These are phyloP conservation scores for Cardamine chenopodiifolia DNA, from an alignment of 345 rosid genomes.

Conservation along the genomic window DNA sequence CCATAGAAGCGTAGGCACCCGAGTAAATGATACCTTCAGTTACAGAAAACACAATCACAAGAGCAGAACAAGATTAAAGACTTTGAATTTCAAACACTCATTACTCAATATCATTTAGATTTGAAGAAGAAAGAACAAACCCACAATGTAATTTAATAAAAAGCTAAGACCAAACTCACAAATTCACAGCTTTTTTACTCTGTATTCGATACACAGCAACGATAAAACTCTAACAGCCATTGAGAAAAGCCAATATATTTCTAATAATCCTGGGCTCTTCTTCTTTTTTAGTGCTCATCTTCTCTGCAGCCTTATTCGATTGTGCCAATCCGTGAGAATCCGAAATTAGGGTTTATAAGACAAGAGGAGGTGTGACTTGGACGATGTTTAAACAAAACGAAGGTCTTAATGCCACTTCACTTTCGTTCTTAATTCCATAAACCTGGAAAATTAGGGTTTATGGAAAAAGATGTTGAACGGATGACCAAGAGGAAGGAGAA, in stretches of 20 bases:
- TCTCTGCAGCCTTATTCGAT: neutral
- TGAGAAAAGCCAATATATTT: constrained; percentile 5
- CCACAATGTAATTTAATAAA: neutral
- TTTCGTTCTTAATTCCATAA: neutral
- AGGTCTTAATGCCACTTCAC: neutral
- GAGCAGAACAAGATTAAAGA: constrained; percentile 6
- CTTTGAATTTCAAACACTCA: neutral
- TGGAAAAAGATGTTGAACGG: neutral
- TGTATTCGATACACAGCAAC: neutral
- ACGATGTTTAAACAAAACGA: neutral
- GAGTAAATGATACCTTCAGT: constrained; percentile 61
- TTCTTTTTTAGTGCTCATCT: neutral
- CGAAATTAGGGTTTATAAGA: constrained; percentile 11
- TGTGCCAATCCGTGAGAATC: neutral
- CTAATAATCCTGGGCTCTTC: no score
- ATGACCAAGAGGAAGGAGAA: neutral
- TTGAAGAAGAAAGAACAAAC: neutral
- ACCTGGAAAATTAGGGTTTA: neutral
- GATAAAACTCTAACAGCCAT: no score
- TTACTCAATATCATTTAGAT: neutral
- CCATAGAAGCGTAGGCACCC: constrained; percentile 84
- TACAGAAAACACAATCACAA: constrained; percentile 50
- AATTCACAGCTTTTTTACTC: neutral
- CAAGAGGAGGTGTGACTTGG: neutral
- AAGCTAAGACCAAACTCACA: neutral